Evolutionary conservation across 441 rosid species (phyloP).

Genomic region (Erysimum cheiri): DNA sequence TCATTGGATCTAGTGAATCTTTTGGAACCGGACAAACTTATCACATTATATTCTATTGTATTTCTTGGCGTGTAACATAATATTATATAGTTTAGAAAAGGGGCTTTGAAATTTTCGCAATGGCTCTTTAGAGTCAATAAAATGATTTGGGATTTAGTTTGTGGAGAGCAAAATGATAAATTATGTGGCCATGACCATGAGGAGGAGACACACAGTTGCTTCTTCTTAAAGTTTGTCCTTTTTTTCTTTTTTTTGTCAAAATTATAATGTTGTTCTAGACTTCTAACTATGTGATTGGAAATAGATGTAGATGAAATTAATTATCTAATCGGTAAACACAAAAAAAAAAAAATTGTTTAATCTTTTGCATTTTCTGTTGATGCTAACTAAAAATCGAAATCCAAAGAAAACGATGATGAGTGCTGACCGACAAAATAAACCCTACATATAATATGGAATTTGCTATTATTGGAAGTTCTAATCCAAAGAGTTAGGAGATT

Average conservation of each 20-base stretch:
- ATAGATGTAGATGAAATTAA: no score
- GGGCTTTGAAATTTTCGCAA: conserved; percentile 13
- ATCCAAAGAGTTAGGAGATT: no score
- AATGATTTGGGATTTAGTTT: conserved; percentile 31
- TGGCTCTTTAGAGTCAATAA: conserved; percentile 27
- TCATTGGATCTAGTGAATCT: conserved; percentile 33
- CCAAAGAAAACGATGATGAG: no score
- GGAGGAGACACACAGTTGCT: conserved; percentile 37
- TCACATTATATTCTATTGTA: conserved; percentile 13
- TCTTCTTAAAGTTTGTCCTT: conserved; percentile 37
- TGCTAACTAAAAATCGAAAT: no score
- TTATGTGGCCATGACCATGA: conserved; percentile 9
- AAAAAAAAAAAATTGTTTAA: no score
- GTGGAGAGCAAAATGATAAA: conserved; percentile 36
- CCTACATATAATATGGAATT: no score
- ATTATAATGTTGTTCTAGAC: not conserved
- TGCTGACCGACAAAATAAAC: no score
- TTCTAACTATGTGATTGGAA: not conserved
- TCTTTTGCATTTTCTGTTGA: no score
- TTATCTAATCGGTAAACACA: no score
- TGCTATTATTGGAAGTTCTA: no score
- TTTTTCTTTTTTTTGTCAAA: not conserved
- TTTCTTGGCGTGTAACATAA: conserved; percentile 23
- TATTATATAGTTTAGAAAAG: conserved; percentile 11
- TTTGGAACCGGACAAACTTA: conserved; percentile 39